Conservation (phyloP, 2,329 filamentous ascomycete species). For the Cercospora sesami region DNA sequence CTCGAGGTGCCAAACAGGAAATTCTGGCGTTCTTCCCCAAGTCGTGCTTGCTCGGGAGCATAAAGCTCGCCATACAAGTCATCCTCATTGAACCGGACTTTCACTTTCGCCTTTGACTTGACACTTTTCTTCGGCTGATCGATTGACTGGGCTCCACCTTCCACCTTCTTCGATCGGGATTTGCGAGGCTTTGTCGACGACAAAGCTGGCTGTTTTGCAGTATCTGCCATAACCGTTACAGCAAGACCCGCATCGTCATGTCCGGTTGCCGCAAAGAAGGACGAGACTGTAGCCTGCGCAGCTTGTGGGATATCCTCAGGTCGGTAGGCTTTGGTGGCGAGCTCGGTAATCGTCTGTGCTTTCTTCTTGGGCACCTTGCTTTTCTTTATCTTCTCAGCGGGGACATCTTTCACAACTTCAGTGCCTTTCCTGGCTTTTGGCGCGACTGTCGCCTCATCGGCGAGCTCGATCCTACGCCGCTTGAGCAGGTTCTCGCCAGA, state of each 20-base stretch:
- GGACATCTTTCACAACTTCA: background rate
- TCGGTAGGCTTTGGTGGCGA: constrained; percentile 71
- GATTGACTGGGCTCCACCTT: constrained; percentile 1
- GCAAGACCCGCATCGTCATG: background rate
- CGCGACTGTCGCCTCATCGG: constrained; percentile 19
- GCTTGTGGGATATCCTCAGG: constrained; percentile 33
- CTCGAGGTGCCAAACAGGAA: constrained; percentile 86
- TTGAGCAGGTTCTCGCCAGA: constrained; percentile 25
- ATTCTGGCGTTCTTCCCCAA: constrained; percentile 67
- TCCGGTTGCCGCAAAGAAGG: constrained; percentile 44
- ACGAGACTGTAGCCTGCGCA: constrained; percentile 43
- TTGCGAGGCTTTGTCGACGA: constrained; percentile 33
- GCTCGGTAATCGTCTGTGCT: constrained; percentile 72
- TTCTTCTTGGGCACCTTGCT: constrained; percentile 61
- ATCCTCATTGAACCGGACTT: constrained; percentile 29
- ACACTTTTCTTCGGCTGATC: constrained; percentile 22
- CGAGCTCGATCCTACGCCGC: constrained; percentile 20
- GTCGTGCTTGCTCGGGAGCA: constrained; percentile 68
- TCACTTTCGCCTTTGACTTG: constrained; percentile 42
- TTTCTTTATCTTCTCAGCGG: constrained; percentile 33
- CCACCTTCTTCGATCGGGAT: constrained; percentile 28
- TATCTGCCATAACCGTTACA: background rate
- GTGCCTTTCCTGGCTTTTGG: background rate
- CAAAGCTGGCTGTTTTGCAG: background rate
- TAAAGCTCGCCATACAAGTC: constrained; percentile 48